Percentiles rank a stretch among this genome's conserved stretches.
These are phyloP conservation scores for Saturnispora hagleri DNA, from an alignment of 805 yeast species.

Conservation along the genomic window DNA sequence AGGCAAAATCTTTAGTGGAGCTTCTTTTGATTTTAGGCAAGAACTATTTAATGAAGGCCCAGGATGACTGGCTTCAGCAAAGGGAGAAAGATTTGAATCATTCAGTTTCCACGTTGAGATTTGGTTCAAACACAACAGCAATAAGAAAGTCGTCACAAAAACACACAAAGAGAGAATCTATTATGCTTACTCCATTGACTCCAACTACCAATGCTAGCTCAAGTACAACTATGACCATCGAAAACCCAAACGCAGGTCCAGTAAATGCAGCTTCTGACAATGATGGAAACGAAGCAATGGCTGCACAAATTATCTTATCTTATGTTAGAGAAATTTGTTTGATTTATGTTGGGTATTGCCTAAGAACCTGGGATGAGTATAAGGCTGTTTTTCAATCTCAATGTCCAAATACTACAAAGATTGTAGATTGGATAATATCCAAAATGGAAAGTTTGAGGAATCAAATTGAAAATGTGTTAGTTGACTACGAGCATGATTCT, in stretches of 20 bases:
- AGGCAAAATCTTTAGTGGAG: constrained; percentile 3
- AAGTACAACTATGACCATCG: background rate
- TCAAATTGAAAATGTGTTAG: constrained; percentile 4
- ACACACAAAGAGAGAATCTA: constrained; percentile 6
- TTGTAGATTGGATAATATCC: constrained; percentile 8
- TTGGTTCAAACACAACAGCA: constrained; percentile 7
- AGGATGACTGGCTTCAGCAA: constrained; percentile 3
- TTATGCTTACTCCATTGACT: constrained; percentile 3
- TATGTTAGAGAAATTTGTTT: constrained; percentile 7
- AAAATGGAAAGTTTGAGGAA: constrained; percentile 4
- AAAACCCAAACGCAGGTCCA: constrained; percentile 3
- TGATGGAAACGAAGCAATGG: constrained; percentile 4
- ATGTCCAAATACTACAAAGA: constrained; percentile 1
- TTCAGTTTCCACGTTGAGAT: constrained; percentile 5
- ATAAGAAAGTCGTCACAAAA: background rate
- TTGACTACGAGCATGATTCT: constrained; percentile 6
- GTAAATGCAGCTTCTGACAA: background rate
- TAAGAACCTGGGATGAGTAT: constrained; percentile 7
- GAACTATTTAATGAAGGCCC: background rate
- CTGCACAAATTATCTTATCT: constrained; percentile 6
- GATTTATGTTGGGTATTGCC: constrained; percentile 5
- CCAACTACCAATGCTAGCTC: background rate
- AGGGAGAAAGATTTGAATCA: constrained; percentile 4
- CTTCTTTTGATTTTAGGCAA: constrained; percentile 2
- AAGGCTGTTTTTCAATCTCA: constrained; percentile 6